phyloP scores from a whole-genome alignment of 352 stramenopile genomes.

The Phytopythium sindhum region DNA sequence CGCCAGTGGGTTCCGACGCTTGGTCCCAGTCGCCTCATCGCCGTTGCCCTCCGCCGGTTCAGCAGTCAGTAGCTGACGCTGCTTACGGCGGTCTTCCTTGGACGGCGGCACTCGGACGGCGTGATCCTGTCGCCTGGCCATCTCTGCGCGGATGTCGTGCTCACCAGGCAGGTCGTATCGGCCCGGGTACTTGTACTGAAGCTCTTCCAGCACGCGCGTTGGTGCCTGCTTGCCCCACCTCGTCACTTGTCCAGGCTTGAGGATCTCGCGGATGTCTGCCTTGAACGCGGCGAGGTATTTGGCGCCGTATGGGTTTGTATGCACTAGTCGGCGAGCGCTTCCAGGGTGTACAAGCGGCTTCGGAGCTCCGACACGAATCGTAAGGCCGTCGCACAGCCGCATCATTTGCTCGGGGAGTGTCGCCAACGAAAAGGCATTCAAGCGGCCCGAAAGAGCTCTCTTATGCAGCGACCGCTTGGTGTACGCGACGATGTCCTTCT shows the following conservation, averaged over 20 bases:
- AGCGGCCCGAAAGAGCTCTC: neutral
- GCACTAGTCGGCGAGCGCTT: neutral
- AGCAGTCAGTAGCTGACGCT: neutral
- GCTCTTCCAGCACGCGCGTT: neutral
- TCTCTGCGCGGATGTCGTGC: slow-evolving; percentile 6
- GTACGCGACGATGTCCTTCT: slow-evolving; percentile 7
- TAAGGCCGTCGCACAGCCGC: neutral
- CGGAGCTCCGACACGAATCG: neutral
- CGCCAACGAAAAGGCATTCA: neutral
- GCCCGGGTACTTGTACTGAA: slow-evolving; percentile 5
- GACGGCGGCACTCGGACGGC: neutral
- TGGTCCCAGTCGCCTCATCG: neutral
- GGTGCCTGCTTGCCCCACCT: neutral
- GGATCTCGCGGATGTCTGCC: slow-evolving; percentile 2
- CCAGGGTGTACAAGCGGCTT: neutral
- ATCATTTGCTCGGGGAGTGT: neutral
- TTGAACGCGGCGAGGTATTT: slow-evolving; percentile 1
- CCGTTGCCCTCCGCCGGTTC: neutral
- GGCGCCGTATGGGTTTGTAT: neutral
- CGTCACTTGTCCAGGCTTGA: neutral
- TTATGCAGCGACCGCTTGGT: neutral
- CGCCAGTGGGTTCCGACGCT: neutral
- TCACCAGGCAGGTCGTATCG: slow-evolving; percentile 7
- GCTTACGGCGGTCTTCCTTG: neutral
- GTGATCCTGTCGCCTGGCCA: neutral